Conservation (phyloP, 73 alveolate species). For the Blepharisma japonicum region DNA sequence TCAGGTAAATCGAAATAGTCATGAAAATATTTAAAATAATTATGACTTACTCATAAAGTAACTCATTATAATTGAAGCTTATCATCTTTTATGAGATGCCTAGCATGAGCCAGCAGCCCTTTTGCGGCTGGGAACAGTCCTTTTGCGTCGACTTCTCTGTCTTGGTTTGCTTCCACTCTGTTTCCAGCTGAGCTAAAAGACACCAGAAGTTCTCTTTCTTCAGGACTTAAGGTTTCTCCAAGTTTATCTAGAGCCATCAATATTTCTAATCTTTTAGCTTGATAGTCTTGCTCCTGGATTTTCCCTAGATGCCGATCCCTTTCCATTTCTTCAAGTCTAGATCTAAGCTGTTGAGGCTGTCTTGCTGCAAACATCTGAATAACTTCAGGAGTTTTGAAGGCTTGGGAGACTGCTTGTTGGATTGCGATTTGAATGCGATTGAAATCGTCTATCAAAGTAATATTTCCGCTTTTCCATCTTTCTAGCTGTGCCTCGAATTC, state of each 20-base stretch:
- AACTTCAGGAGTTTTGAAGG: constrained; percentile 29
- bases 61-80: too few relatives aligned
- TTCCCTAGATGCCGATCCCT: constrained; percentile 1
- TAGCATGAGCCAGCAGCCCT: too few relatives aligned
- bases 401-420: constrained; percentile 25
- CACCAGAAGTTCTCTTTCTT: constrained; percentile 16
- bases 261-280: neutral
- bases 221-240: neutral
- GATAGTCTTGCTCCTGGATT: neutral
- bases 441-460: constrained; percentile 20
- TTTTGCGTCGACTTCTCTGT: constrained; percentile 16
- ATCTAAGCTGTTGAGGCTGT: constrained; percentile 12
- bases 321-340: neutral
- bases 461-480: constrained; percentile 10
- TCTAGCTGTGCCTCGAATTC: constrained; percentile 17
- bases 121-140: neutral
- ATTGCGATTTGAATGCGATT: constrained; percentile 23
- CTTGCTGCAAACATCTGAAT: constrained; percentile 20
- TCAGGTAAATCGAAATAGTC: too few relatives aligned
- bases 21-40: too few relatives aligned
- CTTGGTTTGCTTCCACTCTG: constrained; percentile 11
- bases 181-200: neutral
- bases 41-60: too few relatives aligned
- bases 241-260: constrained; percentile 7
- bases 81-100: too few relatives aligned